Percentiles rank a stretch among this genome's conserved stretches.
Evolutionary conservation across 75 land plant genomes (phyloP).

Genomic region (Cryptomeria japonica): DNA sequence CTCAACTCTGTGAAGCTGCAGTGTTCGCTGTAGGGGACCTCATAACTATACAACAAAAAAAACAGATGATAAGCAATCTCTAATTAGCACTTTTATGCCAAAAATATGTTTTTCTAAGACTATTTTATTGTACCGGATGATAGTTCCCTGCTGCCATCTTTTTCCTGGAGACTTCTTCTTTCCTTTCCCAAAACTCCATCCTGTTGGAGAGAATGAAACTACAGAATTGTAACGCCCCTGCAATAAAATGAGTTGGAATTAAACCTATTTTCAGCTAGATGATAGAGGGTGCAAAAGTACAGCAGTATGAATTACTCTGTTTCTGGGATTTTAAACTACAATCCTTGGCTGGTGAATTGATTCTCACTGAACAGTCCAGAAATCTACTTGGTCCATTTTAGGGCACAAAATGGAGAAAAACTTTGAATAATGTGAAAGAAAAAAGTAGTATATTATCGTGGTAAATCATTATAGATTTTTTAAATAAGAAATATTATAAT

Average conservation of each 20-base stretch:
- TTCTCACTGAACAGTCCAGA: background rate
- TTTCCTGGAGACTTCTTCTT: slow-evolving; percentile 81
- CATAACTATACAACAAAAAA: slow-evolving; percentile 69
- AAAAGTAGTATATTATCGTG: background rate
- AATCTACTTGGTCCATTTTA: background rate
- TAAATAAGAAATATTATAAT: too few relatives aligned
- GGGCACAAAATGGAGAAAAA: background rate
- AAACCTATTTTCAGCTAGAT: background rate
- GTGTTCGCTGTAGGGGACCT: slow-evolving; percentile 98
- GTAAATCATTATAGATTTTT: background rate
- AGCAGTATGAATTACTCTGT: background rate
- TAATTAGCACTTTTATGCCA: background rate
- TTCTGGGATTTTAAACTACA: background rate
- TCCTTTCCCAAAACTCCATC: slow-evolving; percentile 93
- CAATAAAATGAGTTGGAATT: background rate
- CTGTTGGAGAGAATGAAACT: slow-evolving; percentile 97
- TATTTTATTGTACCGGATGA: slow-evolving; percentile 64
- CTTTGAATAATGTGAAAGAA: background rate
- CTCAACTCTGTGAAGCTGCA: slow-evolving; percentile 85
- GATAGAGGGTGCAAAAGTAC: background rate
- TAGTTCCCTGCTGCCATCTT: slow-evolving; percentile 95
- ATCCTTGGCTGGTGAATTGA: background rate
- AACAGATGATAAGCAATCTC: background rate
- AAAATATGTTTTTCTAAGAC: background rate
- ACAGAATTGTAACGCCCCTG: slow-evolving; percentile 80